phyloP scores from a whole-genome alignment of 1,284 basidiomycete genomes.

The Veloboletus limbatus region DNA sequence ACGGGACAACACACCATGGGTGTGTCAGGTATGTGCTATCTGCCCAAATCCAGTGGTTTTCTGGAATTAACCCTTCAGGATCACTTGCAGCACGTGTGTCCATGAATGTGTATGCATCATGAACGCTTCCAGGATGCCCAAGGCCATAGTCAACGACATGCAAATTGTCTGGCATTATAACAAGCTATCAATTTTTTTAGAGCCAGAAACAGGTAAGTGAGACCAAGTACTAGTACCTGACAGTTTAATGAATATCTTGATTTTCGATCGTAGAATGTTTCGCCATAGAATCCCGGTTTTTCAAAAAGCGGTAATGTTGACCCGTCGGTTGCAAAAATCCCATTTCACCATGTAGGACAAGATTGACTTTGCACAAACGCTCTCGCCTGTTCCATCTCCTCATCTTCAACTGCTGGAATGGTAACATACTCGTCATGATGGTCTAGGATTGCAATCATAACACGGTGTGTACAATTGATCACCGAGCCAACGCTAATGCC shows the following conservation, averaged over 20 bases:
- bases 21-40: constrained; percentile 2
- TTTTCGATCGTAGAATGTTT: constrained; percentile 12
- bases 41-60: constrained; percentile 8
- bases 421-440: too few species aligned
- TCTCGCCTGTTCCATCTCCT: too few species aligned
- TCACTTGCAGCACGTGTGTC: neutral
- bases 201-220: too few species aligned
- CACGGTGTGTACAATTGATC: too few species aligned
- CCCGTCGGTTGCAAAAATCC: too few species aligned
- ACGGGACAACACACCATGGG: constrained; percentile 8
- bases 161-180: constrained; percentile 7
- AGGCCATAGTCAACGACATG: constrained; percentile 9
- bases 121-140: constrained; percentile 7
- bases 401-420: too few species aligned
- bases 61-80: neutral
- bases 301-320: too few species aligned
- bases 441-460: too few species aligned
- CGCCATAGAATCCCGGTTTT: neutral
- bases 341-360: too few species aligned
- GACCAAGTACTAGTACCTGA: too few species aligned
- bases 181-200: neutral
- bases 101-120: constrained; percentile 7
- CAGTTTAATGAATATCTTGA: constrained; percentile 9
- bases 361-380: too few species aligned
- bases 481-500: too few species aligned